A percentile compares a stretch with the other conserved stretches of the same genome.
phyloP scores from a whole-genome alignment of 2,329 filamentous ascomycete genomes.

The Diaporthe sp. region DNA sequence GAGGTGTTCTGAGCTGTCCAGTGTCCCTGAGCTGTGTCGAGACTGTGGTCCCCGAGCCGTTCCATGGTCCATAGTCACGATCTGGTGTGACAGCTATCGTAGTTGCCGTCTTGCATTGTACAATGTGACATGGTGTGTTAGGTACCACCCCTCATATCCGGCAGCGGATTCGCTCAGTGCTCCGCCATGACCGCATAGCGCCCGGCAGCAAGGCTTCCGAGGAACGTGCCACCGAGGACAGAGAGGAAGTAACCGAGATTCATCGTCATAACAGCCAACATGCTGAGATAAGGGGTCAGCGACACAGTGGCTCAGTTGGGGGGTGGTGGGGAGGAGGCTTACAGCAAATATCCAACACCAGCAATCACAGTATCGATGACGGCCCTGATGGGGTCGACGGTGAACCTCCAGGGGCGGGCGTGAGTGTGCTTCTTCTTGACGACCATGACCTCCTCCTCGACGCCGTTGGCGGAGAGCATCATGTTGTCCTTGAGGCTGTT shows the following conservation, averaged over 20 bases:
- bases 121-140: background rate
- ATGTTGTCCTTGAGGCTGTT: constrained; percentile 74
- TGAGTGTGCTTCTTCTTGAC: constrained; percentile 69
- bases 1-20: background rate
- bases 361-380: constrained; percentile 77
- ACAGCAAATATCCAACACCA: constrained; percentile 90
- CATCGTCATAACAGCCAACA: constrained; percentile 91
- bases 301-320: background rate
- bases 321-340: constrained; percentile 55
- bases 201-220: constrained; percentile 87
- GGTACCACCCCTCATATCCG: constrained; percentile 23
- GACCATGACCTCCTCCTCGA: constrained; percentile 84
- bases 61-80: background rate
- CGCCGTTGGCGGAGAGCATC: constrained; percentile 79
- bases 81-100: background rate
- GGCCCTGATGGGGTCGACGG: constrained; percentile 81
- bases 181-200: constrained; percentile 70
- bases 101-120: constrained; percentile 14
- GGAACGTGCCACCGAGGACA: constrained; percentile 79
- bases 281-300: constrained; percentile 63
- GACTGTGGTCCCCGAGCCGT: constrained; percentile 5
- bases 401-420: constrained; percentile 82
- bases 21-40: constrained; percentile 7
- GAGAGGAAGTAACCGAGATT: constrained; percentile 86
- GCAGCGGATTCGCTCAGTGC: constrained; percentile 52